These are phyloP conservation scores for Lactarius trivialis DNA, from an alignment of 768 basidiomycete genomes.

Conservation along the genomic window DNA sequence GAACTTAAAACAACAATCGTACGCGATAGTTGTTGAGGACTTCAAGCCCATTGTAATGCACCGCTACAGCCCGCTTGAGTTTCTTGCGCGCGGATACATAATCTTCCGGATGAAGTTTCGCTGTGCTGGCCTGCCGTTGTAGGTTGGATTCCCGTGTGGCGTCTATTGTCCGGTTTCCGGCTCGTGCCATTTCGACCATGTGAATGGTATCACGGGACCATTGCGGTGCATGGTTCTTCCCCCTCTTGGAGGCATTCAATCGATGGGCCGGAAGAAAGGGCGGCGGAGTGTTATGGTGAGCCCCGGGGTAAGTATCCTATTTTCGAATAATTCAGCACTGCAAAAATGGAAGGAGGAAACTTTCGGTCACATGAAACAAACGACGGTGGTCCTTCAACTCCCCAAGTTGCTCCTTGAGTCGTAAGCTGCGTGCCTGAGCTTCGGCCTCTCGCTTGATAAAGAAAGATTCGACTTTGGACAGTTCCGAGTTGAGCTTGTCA, in stretches of 20 bases:
- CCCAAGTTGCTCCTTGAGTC: slow-evolving; percentile 23
- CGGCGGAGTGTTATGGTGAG: not conserved
- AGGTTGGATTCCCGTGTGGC: slow-evolving; percentile 4
- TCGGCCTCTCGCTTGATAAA: slow-evolving; percentile 65
- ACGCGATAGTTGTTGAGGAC: slow-evolving; percentile 86
- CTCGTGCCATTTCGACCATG: not conserved
- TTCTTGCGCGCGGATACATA: slow-evolving; percentile 82
- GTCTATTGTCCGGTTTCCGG: slow-evolving; percentile 1
- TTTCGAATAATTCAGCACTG: not conserved
- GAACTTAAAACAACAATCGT: slow-evolving; percentile 25
- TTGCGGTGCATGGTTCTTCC: not conserved
- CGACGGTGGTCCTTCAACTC: slow-evolving; percentile 19
- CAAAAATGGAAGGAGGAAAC: not conserved
- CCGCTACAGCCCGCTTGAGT: slow-evolving; percentile 75
- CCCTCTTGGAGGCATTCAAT: not conserved
- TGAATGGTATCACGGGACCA: not conserved
- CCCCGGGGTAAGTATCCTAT: slow-evolving; percentile 15
- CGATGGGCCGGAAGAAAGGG: not conserved
- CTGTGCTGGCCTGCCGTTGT: not conserved
- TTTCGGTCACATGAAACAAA: slow-evolving; percentile 10
- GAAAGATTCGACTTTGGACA: slow-evolving; percentile 83
- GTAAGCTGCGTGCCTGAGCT: slow-evolving; percentile 41
- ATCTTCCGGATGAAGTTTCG: slow-evolving; percentile 54
- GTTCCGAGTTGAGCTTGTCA: slow-evolving; percentile 63
- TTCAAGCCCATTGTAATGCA: slow-evolving; percentile 81